Evolutionary conservation across 164 flowering plant species (phyloP).

Genomic region (Kalanchoe fedtschenkoi): DNA sequence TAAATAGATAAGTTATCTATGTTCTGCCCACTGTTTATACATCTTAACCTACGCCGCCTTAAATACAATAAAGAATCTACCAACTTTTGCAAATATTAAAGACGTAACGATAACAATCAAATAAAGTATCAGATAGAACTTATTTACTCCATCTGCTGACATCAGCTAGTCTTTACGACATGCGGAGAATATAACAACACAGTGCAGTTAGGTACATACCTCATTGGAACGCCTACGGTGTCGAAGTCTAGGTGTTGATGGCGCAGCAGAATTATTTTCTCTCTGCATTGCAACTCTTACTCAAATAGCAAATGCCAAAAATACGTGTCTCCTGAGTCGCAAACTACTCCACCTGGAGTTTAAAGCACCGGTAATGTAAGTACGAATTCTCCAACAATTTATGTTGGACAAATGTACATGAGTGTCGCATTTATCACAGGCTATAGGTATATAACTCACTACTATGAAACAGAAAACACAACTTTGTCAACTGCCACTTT

Average conservation of each 20-base stretch:
- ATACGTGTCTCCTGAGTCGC: neutral
- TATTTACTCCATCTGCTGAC: neutral
- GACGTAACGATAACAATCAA: too few relatives aligned
- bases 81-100: too few relatives aligned
- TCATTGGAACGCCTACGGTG: conserved; percentile 4
- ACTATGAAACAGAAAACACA: too few relatives aligned
- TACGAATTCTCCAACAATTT: neutral
- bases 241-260: neutral
- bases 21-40: neutral
- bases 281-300: conserved; percentile 25
- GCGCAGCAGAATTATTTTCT: conserved; percentile 18
- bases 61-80: neutral
- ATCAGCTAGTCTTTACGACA: neutral
- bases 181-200: neutral
- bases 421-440: too few relatives aligned
- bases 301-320: neutral
- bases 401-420: too few relatives aligned
- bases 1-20: neutral
- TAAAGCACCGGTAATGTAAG: neutral
- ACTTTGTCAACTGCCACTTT: too few relatives aligned
- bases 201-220: neutral
- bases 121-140: too few relatives aligned
- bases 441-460: too few relatives aligned
- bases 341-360: neutral
- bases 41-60: neutral